Evolutionary conservation across 2,329 filamentous ascomycete species (phyloP).

Genomic region (Dothideomycetes sp.): DNA sequence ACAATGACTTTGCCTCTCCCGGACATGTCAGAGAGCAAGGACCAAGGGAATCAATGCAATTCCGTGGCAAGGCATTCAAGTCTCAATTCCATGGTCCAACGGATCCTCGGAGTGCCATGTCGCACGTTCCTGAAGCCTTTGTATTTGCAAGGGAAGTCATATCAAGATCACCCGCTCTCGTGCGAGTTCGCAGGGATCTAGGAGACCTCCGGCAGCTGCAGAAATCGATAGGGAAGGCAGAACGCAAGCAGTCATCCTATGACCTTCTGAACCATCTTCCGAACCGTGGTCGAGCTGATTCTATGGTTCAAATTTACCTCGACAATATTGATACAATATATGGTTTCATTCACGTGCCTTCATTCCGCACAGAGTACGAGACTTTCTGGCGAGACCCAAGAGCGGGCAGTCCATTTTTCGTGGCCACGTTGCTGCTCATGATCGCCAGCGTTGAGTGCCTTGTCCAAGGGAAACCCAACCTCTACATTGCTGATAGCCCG

Average conservation of each 20-base stretch:
- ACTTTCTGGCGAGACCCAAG: slow-evolving; percentile 32
- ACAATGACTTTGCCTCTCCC: slow-evolving; percentile 1
- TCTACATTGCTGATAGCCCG: slow-evolving; percentile 33
- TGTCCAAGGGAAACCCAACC: slow-evolving; percentile 17
- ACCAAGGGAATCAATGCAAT: slow-evolving; percentile 27
- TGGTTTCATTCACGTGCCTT: slow-evolving; percentile 42
- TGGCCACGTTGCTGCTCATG: slow-evolving; percentile 30
- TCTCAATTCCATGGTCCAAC: slow-evolving; percentile 34
- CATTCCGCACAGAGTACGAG: slow-evolving; percentile 40
- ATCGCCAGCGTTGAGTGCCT: slow-evolving; percentile 26
- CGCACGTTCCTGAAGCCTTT: slow-evolving; percentile 15
- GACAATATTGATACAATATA: slow-evolving; percentile 39
- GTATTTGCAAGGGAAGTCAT: neutral
- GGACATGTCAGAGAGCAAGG: neutral
- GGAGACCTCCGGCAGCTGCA: slow-evolving; percentile 12
- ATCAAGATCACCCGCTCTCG: slow-evolving; percentile 21
- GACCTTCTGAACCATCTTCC: slow-evolving; percentile 28
- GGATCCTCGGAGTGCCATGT: slow-evolving; percentile 23
- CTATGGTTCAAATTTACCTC: slow-evolving; percentile 37
- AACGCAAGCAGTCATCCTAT: slow-evolving; percentile 16
- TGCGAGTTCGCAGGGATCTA: slow-evolving; percentile 20
- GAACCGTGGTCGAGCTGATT: slow-evolving; percentile 26
- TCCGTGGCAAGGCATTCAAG: slow-evolving; percentile 33
- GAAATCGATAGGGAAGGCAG: slow-evolving; percentile 10
- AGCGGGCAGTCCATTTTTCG: slow-evolving; percentile 20